Base-by-base conservation (phyloP, 192 early-diverging fungal genomes). In the Dissophora ornata region DNA sequence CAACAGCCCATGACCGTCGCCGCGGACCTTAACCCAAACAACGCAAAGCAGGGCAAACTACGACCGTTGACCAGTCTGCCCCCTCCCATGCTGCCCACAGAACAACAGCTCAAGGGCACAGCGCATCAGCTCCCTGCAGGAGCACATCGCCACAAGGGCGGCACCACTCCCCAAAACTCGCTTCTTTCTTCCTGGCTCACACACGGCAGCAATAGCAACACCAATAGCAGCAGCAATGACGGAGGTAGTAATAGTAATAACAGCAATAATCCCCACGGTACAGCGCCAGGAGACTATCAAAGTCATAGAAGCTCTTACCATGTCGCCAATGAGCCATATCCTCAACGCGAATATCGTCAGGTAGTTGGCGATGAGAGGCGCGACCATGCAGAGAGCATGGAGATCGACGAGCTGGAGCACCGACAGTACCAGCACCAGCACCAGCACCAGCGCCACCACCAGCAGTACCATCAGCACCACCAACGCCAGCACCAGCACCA, bases 181-280 rank as follows among this genome's bases (percentile, higher is more conserved):
- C 67, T 69, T 44, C 60, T 71, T 45, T 62, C 69, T 2, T 57
- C 69, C 32, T 71, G 69, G 69, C 54, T 71, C 19, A 41, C 60
- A 36, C n/a, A 26, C 36, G 12, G 25, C 47, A 38, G 33, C 25
- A 42, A 13, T 15, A 66, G 22, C 45, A 45, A 2, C 28, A 11
- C 8, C 32, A 28, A 29, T 25, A 32, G 36, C 42, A 25, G 19
- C 51, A 25, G 33, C 42, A 46, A 26, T 28, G 36, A 25, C 54
- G 53, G 32, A 1, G 49, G 26, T 51, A 34, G 30, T 21, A 19
- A 12, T 32, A 22, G 32, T 9, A n/a, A 29, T 29, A 51, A 3
- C 26, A n/a, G 12, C 26, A 8, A 16, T 32, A 33, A 15, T 21
- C 13, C 10, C 15, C 44, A 16, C 18, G 18, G 44, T 45, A 45